Base-by-base conservation (phyloP, 352 stramenopile species). In the Hyphochytrium catenoides region DNA sequence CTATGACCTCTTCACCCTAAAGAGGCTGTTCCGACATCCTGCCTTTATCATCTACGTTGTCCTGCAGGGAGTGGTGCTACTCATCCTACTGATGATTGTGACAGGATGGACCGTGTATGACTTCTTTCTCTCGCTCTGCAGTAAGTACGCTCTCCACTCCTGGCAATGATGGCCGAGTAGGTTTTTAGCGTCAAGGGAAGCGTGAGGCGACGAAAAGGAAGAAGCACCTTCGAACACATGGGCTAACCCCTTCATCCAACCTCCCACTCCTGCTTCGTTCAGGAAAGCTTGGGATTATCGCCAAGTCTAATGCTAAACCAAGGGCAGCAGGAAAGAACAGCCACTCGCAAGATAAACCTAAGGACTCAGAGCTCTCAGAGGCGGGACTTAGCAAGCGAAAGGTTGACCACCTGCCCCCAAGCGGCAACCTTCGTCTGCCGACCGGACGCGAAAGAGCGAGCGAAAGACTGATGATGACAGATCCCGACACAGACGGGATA, bases 1-100 rank as follows among this genome's bases (percentile, higher is more conserved):
- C 27, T 84, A 76, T 51, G 59, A 73, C 52, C 77, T 84, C 62
- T 62, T 74, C 25, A 51, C 78, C 50, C 76, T 84, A 33, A 79
- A 79, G 48, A 49, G 60, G 37, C 47, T 84, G 24, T 81, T 81
- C 64, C 47, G 61, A 26, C 62, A 60, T 1, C 56, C 64, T n/a
- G 54, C 63, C 1, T 84, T 84, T 36, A 69, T 84, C 31, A 46
- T 84, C 5, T 84, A 81, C 34, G 69, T 52, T n/a, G n/a, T n/a
- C n/a, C n/a, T n/a, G n/a, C n/a, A n/a, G n/a, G n/a, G n/a, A n/a
- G n/a, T n/a, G n/a, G n/a, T n/a, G n/a, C n/a, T n/a, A n/a, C n/a
- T n/a, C n/a, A n/a, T n/a, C n/a, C n/a, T n/a, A n/a, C n/a, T n/a
- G 26, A 49, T 84, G 22, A 57, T 77, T 34, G 77, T 61, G 1